Evolutionary conservation across 2,329 filamentous ascomycete genomes (phyloP), one percentile per base, ranked within the genome.

Genomic region (Dryadomyces quercivorus): DNA sequence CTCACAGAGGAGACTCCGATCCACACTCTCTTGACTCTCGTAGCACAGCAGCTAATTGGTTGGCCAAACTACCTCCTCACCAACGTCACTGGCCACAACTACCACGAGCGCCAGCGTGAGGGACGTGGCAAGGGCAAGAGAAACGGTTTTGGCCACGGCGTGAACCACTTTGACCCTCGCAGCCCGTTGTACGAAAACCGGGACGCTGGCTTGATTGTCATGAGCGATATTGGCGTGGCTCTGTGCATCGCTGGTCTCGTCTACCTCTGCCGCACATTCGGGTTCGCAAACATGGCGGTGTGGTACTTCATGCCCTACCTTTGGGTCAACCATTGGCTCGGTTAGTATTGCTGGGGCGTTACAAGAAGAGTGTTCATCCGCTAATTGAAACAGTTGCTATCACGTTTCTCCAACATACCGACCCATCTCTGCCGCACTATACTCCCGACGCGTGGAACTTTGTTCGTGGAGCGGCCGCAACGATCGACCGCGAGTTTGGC

Each of bases 241-340:
- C 74, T 93, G 64, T 80, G 77, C 55, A 72, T 73, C 55, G 72
- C 76, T 57, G 75, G 71, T 52, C 78, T 95, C 57, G 78, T 79
- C 70, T 77, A 77, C 63, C 75, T 96, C 61, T 84, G 84, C 63
- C 82, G 82, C 69, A 86, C 72, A 55, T 96, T 85, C 63, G 93
- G 93, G 65, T 92, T 84, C 76, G 69, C 75, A 67, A 97, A 96
- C 76, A 76, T 97, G 68, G 73, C 87, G 57, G 86, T 98, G 59
- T 97, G 93, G 92, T 98, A 98, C 74, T 83, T 91, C 65, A 67
- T 94, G 56, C 93, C 93, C 42, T 98, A 97, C 70, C 77, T 96
- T 58, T 96, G 92, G 92, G 91, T 96, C 55, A 95, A 97, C 81
- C 90, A 96, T 81, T 97, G 92, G 92, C 86, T 97, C 55, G 88